Evolutionary conservation across 345 rosid genomes (phyloP).

Genomic region (Syzygium oleosum): DNA sequence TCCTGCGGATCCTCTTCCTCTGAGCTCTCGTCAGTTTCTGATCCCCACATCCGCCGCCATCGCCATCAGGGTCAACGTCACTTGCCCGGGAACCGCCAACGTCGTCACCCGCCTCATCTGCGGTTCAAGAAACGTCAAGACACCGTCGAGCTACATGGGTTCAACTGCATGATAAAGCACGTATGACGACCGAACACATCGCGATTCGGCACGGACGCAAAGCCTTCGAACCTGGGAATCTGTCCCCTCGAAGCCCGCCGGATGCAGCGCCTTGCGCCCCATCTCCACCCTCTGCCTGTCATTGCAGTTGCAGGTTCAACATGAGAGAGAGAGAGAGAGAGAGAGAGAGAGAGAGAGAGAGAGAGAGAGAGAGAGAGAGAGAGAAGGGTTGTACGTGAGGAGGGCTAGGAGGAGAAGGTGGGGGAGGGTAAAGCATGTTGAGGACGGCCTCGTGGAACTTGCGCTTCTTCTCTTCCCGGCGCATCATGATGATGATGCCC

Average conservation of each 20-base stretch:
- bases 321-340: background rate
- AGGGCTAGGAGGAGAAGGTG: constrained; percentile 9
- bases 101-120: constrained; percentile 31
- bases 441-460: constrained; percentile 60
- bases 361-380: background rate
- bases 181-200: background rate
- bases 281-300: constrained; percentile 9
- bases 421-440: constrained; percentile 48
- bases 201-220: background rate
- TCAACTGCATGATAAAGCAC: background rate
- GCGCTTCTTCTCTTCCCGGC: constrained; percentile 54
- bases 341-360: background rate
- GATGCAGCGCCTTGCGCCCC: background rate
- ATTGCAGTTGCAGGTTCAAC: background rate
- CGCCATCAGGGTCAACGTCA: constrained; percentile 7
- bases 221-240: constrained; percentile 23
- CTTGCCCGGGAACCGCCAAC: constrained; percentile 9
- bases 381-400: constrained; percentile 3
- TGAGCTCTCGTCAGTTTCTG: constrained; percentile 56
- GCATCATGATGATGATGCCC: background rate
- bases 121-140: background rate
- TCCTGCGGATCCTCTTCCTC: constrained; percentile 69
- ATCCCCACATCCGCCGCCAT: background rate
- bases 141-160: background rate
- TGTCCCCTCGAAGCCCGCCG: constrained; percentile 18